Percentiles rank a stretch among this genome's conserved stretches.
Conservation (phyloP, 805 yeast species). For the Wickerhamomyces chambardii region DNA sequence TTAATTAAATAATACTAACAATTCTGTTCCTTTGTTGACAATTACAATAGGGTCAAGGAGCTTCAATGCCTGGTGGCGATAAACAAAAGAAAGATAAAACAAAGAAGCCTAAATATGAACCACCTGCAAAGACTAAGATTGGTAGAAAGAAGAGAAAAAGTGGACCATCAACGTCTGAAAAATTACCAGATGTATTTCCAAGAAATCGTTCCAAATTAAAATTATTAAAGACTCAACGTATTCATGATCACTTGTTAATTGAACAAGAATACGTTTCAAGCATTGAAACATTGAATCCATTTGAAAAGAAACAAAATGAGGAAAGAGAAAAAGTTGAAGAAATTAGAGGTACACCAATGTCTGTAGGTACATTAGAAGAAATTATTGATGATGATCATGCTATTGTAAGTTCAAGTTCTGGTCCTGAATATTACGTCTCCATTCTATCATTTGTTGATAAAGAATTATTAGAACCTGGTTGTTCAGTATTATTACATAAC, state of each 20-base stretch:
- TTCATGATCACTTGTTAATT: slow-evolving; percentile 87
- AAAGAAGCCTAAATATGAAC: slow-evolving; percentile 95
- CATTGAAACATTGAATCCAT: slow-evolving; percentile 91
- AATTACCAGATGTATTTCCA: slow-evolving; percentile 83
- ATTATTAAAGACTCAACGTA: slow-evolving; percentile 86
- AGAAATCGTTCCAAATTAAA: slow-evolving; percentile 91
- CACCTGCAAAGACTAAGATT: slow-evolving; percentile 92
- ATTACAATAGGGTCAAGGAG: slow-evolving; percentile 38
- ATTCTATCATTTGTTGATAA: slow-evolving; percentile 95
- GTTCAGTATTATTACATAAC: slow-evolving; percentile 91
- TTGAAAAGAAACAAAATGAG: slow-evolving; percentile 94
- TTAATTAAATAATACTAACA: background rate
- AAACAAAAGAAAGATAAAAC: slow-evolving; percentile 56
- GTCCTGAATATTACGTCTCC: slow-evolving; percentile 95
- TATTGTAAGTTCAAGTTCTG: slow-evolving; percentile 90
- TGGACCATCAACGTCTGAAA: slow-evolving; percentile 80
- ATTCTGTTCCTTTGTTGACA: background rate
- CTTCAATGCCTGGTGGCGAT: slow-evolving; percentile 38
- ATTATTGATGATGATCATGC: slow-evolving; percentile 98
- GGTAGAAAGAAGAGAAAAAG: slow-evolving; percentile 88
- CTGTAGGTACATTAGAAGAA: slow-evolving; percentile 94
- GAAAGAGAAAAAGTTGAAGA: slow-evolving; percentile 94
- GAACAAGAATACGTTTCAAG: slow-evolving; percentile 96
- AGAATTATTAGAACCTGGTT: slow-evolving; percentile 92
- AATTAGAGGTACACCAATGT: slow-evolving; percentile 92